Conservation (phyloP, 1,139 yeast species). For the Tardiomyces depauwii region DNA sequence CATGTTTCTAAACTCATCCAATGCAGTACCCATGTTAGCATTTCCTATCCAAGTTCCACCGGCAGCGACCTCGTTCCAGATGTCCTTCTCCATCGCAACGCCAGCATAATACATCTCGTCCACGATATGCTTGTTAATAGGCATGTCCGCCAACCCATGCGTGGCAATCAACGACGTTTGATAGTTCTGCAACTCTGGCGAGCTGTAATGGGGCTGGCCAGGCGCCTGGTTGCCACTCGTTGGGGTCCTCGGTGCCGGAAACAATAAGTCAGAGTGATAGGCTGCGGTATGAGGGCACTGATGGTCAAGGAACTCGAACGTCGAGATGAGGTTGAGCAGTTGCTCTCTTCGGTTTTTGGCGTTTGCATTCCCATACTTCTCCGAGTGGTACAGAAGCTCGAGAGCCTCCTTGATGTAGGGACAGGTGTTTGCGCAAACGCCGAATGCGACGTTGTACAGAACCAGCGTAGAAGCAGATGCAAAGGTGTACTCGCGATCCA, state of each 20-base stretch:
- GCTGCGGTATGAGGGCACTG: not conserved
- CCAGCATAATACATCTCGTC: not conserved
- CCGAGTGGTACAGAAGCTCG: conserved; percentile 60
- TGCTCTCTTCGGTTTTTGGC: conserved; percentile 61
- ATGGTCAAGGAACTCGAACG: conserved; percentile 45
- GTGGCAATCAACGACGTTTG: not conserved
- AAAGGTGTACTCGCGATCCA: conserved; percentile 79
- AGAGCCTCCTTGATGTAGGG: conserved; percentile 68
- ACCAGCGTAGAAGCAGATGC: conserved; percentile 72
- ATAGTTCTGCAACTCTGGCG: not conserved
- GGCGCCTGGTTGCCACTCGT: not conserved
- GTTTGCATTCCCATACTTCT: conserved; percentile 45
- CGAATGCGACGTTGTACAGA: conserved; percentile 70
- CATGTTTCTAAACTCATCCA: not conserved
- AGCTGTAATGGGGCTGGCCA: not conserved
- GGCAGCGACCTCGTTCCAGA: not conserved
- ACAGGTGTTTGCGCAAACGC: conserved; percentile 66
- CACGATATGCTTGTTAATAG: not conserved
- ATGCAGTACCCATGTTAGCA: not conserved
- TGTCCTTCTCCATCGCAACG: not conserved
- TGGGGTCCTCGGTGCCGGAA: not conserved
- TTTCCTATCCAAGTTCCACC: not conserved
- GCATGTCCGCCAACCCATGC: not conserved
- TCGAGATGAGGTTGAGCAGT: conserved; percentile 48
- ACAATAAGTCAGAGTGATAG: not conserved